Base-by-base conservation (phyloP, 2,329 filamentous ascomycete species). In the Alternaria alternata region DNA sequence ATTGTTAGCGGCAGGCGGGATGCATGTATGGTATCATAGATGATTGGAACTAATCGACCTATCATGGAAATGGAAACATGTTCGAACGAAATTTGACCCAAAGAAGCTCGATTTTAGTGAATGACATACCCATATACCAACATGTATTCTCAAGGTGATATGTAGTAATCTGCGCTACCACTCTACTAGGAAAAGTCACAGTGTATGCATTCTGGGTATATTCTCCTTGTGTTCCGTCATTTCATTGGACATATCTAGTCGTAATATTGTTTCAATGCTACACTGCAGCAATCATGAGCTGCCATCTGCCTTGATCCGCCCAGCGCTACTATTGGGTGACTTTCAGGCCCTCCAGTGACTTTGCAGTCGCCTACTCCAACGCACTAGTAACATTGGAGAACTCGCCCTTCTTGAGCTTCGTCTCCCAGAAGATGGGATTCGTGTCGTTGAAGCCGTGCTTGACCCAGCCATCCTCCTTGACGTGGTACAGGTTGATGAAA, bases 381-480 rank as follows among this genome's bases (percentile, higher is more conserved):
- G 89, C 83, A 73, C 91, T 92, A 59, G 92, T 96, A 54, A 97
- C 94, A 79, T 97, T 97, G 66, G 91, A 94, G 81, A 99, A 99
- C 85, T 99, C 95, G 80, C 94, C 94, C 88, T 96, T 96, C 80
- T 97, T 91, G 76, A 99, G 83, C 89, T 99, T 99, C 51, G 94
- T 97, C 86, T 96, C 91, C 95, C 95, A 99, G 90, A 99, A 99
- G 78, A 98, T 96, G 44, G 94, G 94, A 85, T 98, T 97, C 72
- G 94, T 98, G 81, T 99, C 95, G 70, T 85, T 93, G 87, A 99
- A 99, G 64, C 95, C 95, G 78, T 98, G 94, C 87, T 96, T 97
- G 75, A 96, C 94, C 95, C 95, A 99, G 72, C 95, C 95, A 66
- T 93, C 91, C 85, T 99, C 94, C 89, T 97, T 97, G 79, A 99